Percentiles rank a stretch among this genome's conserved stretches.
Evolutionary conservation across 768 basidiomycete genomes (phyloP).

Genomic region (Russula ochroleuca): DNA sequence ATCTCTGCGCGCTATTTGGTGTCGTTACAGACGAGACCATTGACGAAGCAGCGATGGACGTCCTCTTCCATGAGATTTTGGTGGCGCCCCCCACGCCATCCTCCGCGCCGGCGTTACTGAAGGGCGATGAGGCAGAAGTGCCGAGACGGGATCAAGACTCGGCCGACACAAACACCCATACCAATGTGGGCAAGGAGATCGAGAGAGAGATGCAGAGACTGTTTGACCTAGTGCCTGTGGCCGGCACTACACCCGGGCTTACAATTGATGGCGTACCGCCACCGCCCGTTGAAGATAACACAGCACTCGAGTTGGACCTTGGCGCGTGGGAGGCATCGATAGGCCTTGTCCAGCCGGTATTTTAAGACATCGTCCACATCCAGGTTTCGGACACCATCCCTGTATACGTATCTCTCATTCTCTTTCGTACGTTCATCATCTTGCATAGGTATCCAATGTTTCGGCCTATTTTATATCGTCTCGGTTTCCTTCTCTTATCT

Average conservation of each 20-base stretch:
- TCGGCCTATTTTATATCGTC: slow-evolving; percentile 19
- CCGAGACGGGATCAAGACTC: slow-evolving; percentile 25
- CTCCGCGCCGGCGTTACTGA: slow-evolving; percentile 36
- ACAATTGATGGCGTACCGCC: slow-evolving; percentile 1
- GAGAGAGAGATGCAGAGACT: slow-evolving; percentile 61
- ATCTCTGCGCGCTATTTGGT: slow-evolving; percentile 10
- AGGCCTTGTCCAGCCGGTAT: slow-evolving; percentile 28
- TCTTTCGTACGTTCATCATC: slow-evolving; percentile 21
- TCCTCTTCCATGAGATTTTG: slow-evolving; percentile 67
- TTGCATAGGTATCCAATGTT: slow-evolving; percentile 16
- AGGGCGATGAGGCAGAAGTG: slow-evolving; percentile 29
- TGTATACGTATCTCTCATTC: slow-evolving; percentile 25
- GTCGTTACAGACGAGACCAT: slow-evolving; percentile 35
- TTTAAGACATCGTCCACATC: slow-evolving; percentile 21
- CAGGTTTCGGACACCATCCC: neutral
- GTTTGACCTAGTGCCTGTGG: slow-evolving; percentile 48
- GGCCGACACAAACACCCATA: slow-evolving; percentile 1
- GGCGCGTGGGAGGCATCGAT: slow-evolving; percentile 27
- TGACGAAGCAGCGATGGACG: slow-evolving; percentile 63
- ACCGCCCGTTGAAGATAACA: slow-evolving; percentile 25
- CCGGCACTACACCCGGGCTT: slow-evolving; percentile 31
- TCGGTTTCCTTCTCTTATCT: slow-evolving; percentile 24
- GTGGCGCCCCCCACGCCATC: slow-evolving; percentile 42
- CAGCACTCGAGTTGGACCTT: slow-evolving; percentile 35
- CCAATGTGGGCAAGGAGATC: slow-evolving; percentile 32